Base-by-base conservation (phyloP, 129 eudicot genomes). In the Escallonia rubra region DNA sequence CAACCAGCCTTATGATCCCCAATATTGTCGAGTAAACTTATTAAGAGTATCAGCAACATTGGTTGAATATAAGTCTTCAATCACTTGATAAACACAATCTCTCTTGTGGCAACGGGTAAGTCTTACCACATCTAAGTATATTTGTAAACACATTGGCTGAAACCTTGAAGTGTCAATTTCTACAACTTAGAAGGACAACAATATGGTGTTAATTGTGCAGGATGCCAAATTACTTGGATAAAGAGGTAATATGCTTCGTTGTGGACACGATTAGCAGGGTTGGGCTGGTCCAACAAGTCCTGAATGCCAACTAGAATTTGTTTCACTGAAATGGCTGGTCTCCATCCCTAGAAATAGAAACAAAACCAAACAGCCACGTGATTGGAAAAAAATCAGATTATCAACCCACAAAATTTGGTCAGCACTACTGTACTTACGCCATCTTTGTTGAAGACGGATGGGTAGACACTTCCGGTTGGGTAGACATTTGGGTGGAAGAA, bases 401-500 rank as follows among this genome's bases (percentile, higher is more conserved):
- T 56, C 41, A 3, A 40, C 14, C 47, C 40, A 3, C 3, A 41
- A 53, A 47, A 15, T 56, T 16, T 42, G 13, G 14, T 15, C 57
- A 64, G 8, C 40, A 62, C 61, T 4, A 13, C 8, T 12, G 67
- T n/a, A 82, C 93, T 85, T 71, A 91, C 97, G 66, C 89, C 81
- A 65, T 88, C 96, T 80, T 91, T 94, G 57, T 88, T 91, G 67
- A 91, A 90, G 66, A 91, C 86, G 10, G 97, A 91, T 51, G 88
- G 70, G 75, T 94, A 88, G 53, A 91, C 97, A 14, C 90, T 88
- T 73, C 96, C 96, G 50, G 97, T 88, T 10, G 94, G 97, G 74
- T 91, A 91, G 44, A 91, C 96, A 74, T 91, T 91, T 41, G 96
- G 97, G 76, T 91, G 97, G 68, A 91, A 91, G 79, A 91, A 91